These are phyloP conservation scores for Ophiocordyceps polyrhachis-furcata DNA, from an alignment of 2,329 filamentous ascomycete species.

Conservation along the genomic window DNA sequence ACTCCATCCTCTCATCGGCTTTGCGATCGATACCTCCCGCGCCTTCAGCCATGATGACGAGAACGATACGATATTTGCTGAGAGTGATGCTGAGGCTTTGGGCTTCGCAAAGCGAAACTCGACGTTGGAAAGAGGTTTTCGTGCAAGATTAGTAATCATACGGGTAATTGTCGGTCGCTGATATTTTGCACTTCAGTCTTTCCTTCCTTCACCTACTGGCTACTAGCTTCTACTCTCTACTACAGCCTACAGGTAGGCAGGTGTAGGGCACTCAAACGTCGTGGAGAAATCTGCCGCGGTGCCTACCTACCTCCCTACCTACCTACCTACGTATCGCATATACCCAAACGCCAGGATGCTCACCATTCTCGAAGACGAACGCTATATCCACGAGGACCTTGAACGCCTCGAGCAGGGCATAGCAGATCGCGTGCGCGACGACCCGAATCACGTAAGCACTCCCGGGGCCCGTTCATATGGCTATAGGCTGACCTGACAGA, in stretches of 20 bases:
- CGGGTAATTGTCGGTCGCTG: too few relatives aligned
- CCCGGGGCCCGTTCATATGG: slow-evolving; percentile 3
- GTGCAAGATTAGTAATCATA: too few relatives aligned
- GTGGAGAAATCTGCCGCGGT: too few relatives aligned
- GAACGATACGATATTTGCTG: not conserved
- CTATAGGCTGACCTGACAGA: slow-evolving; percentile 19
- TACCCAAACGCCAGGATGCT: slow-evolving; percentile 16
- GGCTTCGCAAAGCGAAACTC: not conserved
- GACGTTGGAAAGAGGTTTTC: not conserved
- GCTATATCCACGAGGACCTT: slow-evolving; percentile 87
- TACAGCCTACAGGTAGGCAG: too few relatives aligned
- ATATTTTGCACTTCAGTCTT: too few relatives aligned
- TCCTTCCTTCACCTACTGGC: too few relatives aligned
- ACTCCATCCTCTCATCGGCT: slow-evolving; percentile 93
- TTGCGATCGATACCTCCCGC: slow-evolving; percentile 65
- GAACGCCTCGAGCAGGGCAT: slow-evolving; percentile 91
- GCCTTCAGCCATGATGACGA: slow-evolving; percentile 62
- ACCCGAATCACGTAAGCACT: slow-evolving; percentile 62
- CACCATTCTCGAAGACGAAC: slow-evolving; percentile 84
- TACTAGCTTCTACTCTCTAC: too few relatives aligned
- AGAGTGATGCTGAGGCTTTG: not conserved
- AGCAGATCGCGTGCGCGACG: slow-evolving; percentile 71
- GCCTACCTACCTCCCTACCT: not conserved
- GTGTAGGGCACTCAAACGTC: too few relatives aligned
- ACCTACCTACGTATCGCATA: not conserved